Evolutionary conservation across 2,329 filamentous ascomycete genomes (phyloP), one percentile per base, ranked within the genome.

Genomic region (Sarocladium strictum): DNA sequence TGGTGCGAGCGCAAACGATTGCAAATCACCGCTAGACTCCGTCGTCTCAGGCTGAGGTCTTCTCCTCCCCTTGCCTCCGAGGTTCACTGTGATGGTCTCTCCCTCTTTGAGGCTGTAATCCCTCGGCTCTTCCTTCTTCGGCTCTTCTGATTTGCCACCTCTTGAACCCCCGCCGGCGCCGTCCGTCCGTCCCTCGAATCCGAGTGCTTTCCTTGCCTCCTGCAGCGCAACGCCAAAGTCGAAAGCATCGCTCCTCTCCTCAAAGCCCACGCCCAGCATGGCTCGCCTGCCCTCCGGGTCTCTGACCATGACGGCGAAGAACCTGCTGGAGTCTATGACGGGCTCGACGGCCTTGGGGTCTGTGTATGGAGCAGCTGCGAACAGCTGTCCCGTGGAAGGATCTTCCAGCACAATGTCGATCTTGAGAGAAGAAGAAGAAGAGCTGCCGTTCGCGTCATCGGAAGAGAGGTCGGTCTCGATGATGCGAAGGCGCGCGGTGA

Each of bases 71-170:
- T 80, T 76, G 33, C 76, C 79, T 21, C 83, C 82, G 3, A 94
- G 78, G 66, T 88, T 89, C 59, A 95, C 85, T 23, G 86, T 90
- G 62, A 96, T 95, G 17, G 88, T 96, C 77, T 96, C 87, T 11
- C 90, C 90, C 57, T 92, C 90, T 69, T 96, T 96, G 59, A 96
- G 69, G 63, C 88, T 92, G 65, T 90, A 91, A 64, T 96, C 90
- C 60, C 80, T 82, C 1, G 70, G 70, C 41, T 72, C 69, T 45
- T 69, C 64, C 55, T 70, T 68, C 57, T 70, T 68, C 56, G 69
- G 40, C 70, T 70, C 60, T 69, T 67, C 61, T 65, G 60, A 21
- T 27, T 49, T 40, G n/a, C 19, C 41, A 17, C 47, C 29, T 21
- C 15, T 26, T 32, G 40, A n/a, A 26, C 15, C 27, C 17, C 40